A percentile compares a stretch with the other conserved stretches of the same genome.
These are phyloP conservation scores for Penicillium atrosanguineum DNA, from an alignment of 495 filamentous ascomycete species.

Conservation along the genomic window DNA sequence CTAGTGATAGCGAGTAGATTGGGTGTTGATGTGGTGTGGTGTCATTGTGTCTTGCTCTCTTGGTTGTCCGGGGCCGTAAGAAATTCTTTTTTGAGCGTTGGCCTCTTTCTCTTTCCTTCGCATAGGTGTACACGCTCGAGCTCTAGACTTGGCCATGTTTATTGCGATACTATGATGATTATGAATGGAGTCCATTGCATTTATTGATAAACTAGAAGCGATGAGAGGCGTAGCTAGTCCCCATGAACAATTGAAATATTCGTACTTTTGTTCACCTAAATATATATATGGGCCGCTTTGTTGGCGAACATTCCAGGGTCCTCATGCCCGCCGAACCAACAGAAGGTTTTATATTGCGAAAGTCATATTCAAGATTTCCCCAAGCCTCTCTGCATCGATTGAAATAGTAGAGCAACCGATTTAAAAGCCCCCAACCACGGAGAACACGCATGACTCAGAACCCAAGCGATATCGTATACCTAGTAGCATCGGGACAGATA, in stretches of 20 bases:
- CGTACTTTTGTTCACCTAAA: background rate
- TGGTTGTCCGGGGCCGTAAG: background rate
- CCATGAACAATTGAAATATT: background rate
- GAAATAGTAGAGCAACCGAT: background rate
- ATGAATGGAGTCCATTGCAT: constrained; percentile 3
- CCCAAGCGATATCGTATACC: background rate
- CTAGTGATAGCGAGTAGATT: constrained; percentile 43
- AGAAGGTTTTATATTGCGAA: background rate
- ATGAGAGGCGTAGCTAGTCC: background rate
- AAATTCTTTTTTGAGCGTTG: constrained; percentile 5
- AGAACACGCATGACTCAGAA: background rate
- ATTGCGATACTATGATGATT: constrained; percentile 10
- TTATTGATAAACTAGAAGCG: background rate
- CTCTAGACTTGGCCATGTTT: constrained; percentile 12
- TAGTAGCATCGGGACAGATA: background rate
- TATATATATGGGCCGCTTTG: background rate
- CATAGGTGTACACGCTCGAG: background rate
- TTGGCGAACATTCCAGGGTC: background rate
- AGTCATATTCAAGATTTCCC: background rate
- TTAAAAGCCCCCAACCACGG: background rate
- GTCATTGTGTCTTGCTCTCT: background rate
- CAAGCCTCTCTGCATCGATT: background rate
- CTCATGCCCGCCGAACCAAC: too few relatives aligned
- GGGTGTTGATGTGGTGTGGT: background rate
- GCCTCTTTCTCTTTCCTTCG: background rate